A percentile compares a stretch with the other conserved stretches of the same genome.
Conservation (phyloP, 257 asterid genomes). For the Knoxia roxburghii region DNA sequence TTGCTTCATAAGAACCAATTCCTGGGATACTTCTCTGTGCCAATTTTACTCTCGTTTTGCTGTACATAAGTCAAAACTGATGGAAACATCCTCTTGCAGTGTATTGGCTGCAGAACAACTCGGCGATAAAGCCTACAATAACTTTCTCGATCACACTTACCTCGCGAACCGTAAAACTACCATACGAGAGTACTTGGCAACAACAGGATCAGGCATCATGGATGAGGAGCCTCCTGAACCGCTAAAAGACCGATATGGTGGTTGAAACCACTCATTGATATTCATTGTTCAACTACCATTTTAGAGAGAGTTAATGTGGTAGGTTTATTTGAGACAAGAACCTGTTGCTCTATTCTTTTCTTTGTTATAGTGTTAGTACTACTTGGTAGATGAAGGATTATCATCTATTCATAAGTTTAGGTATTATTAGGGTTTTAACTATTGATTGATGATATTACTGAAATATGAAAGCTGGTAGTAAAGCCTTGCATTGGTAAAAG, state of each 20-base stretch:
- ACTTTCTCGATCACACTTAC: conserved; percentile 83
- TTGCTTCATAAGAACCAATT: background rate
- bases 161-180: conserved; percentile 86
- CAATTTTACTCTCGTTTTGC: background rate
- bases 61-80: background rate
- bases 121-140: conserved; percentile 51
- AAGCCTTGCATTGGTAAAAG: background rate
- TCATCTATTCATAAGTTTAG: too few species aligned
- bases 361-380: too few species aligned
- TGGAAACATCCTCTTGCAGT: conserved; percentile 36
- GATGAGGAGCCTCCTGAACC: conserved; percentile 81
- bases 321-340: background rate
- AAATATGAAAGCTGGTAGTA: background rate
- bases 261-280: conserved; percentile 27
- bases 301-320: background rate
- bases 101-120: conserved; percentile 90
- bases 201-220: conserved; percentile 73
- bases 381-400: too few species aligned
- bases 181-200: conserved; percentile 63
- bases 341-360: background rate
- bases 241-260: conserved; percentile 72
- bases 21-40: background rate
- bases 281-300: background rate
- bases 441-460: too few species aligned
- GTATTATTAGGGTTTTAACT: too few species aligned